Evolutionary conservation across 148 eudicot genomes (phyloP).

Genomic region (Chenopodium album): DNA sequence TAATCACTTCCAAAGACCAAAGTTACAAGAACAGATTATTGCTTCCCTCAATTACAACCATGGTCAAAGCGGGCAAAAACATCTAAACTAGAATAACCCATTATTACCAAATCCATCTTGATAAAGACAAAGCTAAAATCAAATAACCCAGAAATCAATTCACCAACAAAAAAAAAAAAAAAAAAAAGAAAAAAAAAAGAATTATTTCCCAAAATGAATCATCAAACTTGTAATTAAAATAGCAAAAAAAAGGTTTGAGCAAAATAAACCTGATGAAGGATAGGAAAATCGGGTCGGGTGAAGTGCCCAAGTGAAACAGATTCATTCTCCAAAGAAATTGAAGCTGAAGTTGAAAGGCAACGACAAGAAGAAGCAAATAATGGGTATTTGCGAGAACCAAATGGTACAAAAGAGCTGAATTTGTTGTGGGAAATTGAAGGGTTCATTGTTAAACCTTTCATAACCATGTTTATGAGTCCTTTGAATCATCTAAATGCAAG

Average conservation of each 20-base stretch:
- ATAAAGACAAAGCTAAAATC: background rate
- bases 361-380: conserved; percentile 10
- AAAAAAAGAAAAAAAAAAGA: background rate
- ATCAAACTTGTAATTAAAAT: too few species aligned
- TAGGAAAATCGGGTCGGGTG: conserved; percentile 74
- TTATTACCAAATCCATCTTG: background rate
- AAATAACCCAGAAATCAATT: background rate
- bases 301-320: conserved; percentile 60
- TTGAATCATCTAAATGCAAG: background rate
- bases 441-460: conserved; percentile 40
- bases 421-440: conserved; percentile 33
- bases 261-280: conserved; percentile 66
- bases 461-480: conserved; percentile 14
- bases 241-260: background rate
- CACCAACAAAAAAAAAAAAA: background rate
- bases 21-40: background rate
- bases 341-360: conserved; percentile 32
- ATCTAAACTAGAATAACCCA: background rate
- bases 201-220: background rate
- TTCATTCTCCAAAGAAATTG: conserved; percentile 29
- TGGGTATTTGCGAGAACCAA: conserved; percentile 14
- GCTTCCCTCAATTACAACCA: background rate
- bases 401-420: conserved; percentile 19
- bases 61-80: background rate
- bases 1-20: too few species aligned